phyloP scores from a whole-genome alignment of 192 early-diverging fungal genomes.

The Irineochytrium annulatum region DNA sequence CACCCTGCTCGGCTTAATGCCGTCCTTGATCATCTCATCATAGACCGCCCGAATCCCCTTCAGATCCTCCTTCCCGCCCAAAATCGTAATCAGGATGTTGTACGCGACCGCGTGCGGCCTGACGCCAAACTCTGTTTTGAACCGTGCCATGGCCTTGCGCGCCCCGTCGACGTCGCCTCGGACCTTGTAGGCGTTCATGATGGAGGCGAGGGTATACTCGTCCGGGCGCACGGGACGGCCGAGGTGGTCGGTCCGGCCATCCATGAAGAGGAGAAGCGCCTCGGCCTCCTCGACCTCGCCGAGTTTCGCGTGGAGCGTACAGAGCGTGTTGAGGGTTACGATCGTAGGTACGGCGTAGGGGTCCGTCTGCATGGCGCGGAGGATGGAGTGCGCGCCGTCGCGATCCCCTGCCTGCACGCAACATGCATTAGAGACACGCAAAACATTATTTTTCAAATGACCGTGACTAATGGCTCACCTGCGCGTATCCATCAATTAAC shows the following conservation, averaged over 20 bases:
- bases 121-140: constrained; percentile 14
- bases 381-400: background rate
- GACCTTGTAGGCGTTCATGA: constrained; percentile 28
- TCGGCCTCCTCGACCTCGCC: constrained; percentile 7
- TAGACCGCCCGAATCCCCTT: background rate
- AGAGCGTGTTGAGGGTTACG: constrained; percentile 22
- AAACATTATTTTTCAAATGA: too few species aligned
- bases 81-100: constrained; percentile 27
- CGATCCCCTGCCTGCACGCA: too few species aligned
- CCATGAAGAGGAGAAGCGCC: constrained; percentile 14
- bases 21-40: constrained; percentile 5
- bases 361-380: constrained; percentile 2
- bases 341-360: constrained; percentile 1
- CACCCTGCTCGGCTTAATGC: background rate
- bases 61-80: background rate
- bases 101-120: constrained; percentile 27
- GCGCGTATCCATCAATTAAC: constrained; percentile 27
- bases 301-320: constrained; percentile 11
- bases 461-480: constrained; percentile 16
- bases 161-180: constrained; percentile 10
- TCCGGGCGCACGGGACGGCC: constrained; percentile 13
- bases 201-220: background rate
- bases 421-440: too few species aligned
- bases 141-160: constrained; percentile 9
- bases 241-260: constrained; percentile 8